phyloP scores from a whole-genome alignment of 1,139 yeast genomes.

The Blastobotrys niveus region DNA sequence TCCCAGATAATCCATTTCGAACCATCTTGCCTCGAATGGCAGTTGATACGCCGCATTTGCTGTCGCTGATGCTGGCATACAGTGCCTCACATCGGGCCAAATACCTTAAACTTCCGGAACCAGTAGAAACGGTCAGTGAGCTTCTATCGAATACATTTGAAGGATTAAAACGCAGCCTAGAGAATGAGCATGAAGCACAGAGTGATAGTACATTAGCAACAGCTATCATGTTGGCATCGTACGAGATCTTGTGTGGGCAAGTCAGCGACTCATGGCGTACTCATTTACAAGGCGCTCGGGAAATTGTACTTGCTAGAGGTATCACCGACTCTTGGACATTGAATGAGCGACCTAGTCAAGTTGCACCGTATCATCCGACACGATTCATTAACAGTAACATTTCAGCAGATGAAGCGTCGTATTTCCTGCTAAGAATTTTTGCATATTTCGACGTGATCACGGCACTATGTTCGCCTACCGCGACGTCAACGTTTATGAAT shows the following conservation, averaged over 20 bases:
- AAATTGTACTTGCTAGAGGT: conserved; percentile 58
- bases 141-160: conserved; percentile 52
- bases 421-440: conserved; percentile 64
- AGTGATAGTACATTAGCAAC: conserved; percentile 66
- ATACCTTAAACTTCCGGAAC: conserved; percentile 36
- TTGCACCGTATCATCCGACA: conserved; percentile 26
- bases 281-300: conserved; percentile 65
- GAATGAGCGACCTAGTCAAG: conserved; percentile 1
- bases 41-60: conserved; percentile 47
- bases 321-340: conserved; percentile 29
- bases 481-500: conserved; percentile 25
- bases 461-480: conserved; percentile 38
- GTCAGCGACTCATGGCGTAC: conserved; percentile 47
- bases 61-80: conserved; percentile 60
- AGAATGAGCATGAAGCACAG: conserved; percentile 48
- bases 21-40: conserved; percentile 66
- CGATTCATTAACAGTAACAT: conserved; percentile 23
- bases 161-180: conserved; percentile 49
- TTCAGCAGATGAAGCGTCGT: conserved; percentile 43
- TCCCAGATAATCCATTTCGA: conserved; percentile 62
- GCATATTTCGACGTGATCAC: conserved; percentile 69
- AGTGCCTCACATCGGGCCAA: conserved; percentile 49
- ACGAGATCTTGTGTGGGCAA: conserved; percentile 47
- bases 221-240: conserved; percentile 56
- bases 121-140: conserved; percentile 45